Base-by-base conservation (phyloP, 108 stramenopile species). In the Parietichytrium sp. region DNA sequence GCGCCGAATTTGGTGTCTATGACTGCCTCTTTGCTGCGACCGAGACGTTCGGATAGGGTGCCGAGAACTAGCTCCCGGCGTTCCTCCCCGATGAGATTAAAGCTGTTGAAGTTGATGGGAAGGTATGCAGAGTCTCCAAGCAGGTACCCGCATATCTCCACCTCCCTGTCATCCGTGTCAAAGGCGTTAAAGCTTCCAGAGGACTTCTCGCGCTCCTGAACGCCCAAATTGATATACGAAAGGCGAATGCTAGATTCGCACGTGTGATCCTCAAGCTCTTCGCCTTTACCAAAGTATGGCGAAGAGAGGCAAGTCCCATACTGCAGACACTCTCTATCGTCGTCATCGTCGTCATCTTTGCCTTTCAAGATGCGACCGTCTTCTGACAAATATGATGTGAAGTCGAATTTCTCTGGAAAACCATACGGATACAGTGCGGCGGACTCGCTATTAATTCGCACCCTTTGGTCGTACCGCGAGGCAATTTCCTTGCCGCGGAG, bases 191-290 rank as follows among this genome's bases (percentile, higher is more conserved):
- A 72, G 3, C 61, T 33, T 7, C 25, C 3, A 6, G 0, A 6
- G 23, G 36, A 6, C 38, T 33, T 42, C 33, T 45, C 20, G 10
- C 20, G 13, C 33, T 45, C 13, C 20, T 72, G 61, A 16, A 23
- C 42, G 6, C n/a, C 0, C 15, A 72, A 20, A 45, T 72, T 36
- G 13, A 33, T 33, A 33, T 42, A 72, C 33, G 61, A 72, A 0
- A 72, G 20, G 20, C 61, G 45, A n/a, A 72, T 72, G 20, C 61
- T 72, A n/a, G 61, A 23, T 7, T 72, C 38, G 3, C 61, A 72
- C 36, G 18, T 38, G 20, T 72, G 61, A 20, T 72, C 61, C 36
- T 45, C 36, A 42, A 72, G 61, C 42, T 16, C 10, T 2, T 45
- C 6, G 42, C 45, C 18, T 6, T 25, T n/a, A 47, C 12, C 0